A percentile compares a stretch with the other conserved stretches of the same genome.
Conservation (phyloP, 257 asterid genomes). For the Leptodermis oblonga region DNA sequence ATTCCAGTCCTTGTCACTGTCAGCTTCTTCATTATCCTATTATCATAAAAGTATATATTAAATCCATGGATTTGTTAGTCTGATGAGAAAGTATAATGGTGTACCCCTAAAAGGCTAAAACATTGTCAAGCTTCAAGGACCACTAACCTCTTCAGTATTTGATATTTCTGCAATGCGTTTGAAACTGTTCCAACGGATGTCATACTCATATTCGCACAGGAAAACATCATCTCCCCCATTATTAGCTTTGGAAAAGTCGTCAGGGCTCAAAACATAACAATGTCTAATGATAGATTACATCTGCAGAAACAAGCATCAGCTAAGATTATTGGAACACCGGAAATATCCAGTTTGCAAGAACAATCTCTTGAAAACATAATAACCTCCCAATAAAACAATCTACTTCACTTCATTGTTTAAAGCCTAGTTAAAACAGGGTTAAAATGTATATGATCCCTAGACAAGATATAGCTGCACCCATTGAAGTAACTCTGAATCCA, state of each 20-base stretch:
- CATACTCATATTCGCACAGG: constrained; percentile 91
- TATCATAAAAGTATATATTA: constrained; percentile 12
- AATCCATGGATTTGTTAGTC: constrained; percentile 12
- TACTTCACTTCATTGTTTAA: neutral
- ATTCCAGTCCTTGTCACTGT: constrained; percentile 60
- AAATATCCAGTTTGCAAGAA: neutral
- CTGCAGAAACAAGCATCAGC: constrained; percentile 34
- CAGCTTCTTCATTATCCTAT: constrained; percentile 66
- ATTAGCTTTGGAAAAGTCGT: constrained; percentile 55
- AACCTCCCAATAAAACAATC: neutral
- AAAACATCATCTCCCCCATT: constrained; percentile 89
- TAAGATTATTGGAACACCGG: neutral
- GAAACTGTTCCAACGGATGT: constrained; percentile 72
- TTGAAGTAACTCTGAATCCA: neutral
- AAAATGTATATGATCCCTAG: neutral
- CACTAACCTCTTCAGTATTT: constrained; percentile 47
- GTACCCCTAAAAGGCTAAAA: neutral
- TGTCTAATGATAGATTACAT: constrained; percentile 82
- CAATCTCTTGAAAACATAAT: constrained; percentile 6
- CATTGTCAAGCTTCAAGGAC: neutral
- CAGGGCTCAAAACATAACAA: constrained; percentile 70
- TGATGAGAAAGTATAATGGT: constrained; percentile 12
- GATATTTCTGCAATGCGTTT: constrained; percentile 76
- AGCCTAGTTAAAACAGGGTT: neutral
- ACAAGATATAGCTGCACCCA: neutral